Percentiles rank a stretch among this genome's conserved stretches.
Conservation (phyloP, 1,284 basidiomycete species). For the Cerioporus squamosus region DNA sequence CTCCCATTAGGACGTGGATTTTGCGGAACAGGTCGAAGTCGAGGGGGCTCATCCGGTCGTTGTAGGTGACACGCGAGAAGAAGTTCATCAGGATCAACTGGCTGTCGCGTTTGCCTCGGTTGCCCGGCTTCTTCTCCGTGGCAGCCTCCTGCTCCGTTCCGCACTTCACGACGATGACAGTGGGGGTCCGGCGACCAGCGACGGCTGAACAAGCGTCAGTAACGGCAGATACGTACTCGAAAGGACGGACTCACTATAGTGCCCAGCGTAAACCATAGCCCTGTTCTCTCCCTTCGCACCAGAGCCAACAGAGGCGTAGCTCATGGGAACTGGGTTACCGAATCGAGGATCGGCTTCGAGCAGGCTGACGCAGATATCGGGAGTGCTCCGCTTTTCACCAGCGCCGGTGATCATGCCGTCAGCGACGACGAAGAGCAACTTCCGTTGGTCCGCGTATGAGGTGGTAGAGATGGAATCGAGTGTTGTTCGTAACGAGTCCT, state of each 20-base stretch:
- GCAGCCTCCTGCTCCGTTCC: conserved; percentile 85
- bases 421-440: conserved; percentile 93
- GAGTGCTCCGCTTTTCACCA: conserved; percentile 94
- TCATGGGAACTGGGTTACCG: conserved; percentile 96
- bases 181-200: conserved; percentile 90
- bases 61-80: conserved; percentile 98
- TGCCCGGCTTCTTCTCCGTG: conserved; percentile 92
- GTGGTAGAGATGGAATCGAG: conserved; percentile 92
- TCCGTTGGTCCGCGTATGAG: conserved; percentile 89
- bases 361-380: conserved; percentile 93
- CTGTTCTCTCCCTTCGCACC: conserved; percentile 92
- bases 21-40: conserved; percentile 99
- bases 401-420: conserved; percentile 99
- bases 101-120: conserved; percentile 98
- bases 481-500: conserved; percentile 90
- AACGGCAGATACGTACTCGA: background rate
- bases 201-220: conserved; percentile 50
- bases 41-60: conserved; percentile 97
- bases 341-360: conserved; percentile 95
- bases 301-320: conserved; percentile 88
- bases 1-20: conserved; percentile 94
- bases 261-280: conserved; percentile 98
- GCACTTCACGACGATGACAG: conserved; percentile 97
- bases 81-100: conserved; percentile 99
- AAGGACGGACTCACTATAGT: conserved; percentile 79